Conservation (phyloP, 108 stramenopile genomes). For the Discostella stelligeroides region DNA sequence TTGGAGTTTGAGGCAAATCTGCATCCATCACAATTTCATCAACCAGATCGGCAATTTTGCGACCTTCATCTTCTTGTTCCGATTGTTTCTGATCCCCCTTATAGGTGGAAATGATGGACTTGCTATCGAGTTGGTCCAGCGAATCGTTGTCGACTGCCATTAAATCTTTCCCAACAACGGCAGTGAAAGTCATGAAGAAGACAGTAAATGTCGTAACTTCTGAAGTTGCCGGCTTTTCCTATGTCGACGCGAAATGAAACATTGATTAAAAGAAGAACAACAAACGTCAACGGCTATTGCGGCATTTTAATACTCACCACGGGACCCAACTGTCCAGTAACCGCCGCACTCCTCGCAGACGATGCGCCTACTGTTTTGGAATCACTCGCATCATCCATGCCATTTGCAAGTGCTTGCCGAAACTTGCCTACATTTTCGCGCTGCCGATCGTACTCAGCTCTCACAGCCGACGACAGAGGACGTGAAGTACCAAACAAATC, state of each 20-base stretch:
- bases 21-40: conserved; percentile 50
- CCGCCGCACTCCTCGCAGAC: conserved; percentile 22
- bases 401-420: conserved; percentile 45
- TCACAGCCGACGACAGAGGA: conserved; percentile 81
- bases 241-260: background rate
- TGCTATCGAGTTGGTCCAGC: conserved; percentile 51
- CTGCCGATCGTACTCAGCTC: conserved; percentile 86
- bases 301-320: conserved; percentile 20
- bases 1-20: conserved; percentile 36
- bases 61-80: conserved; percentile 20
- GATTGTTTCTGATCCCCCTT: conserved; percentile 1
- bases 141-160: conserved; percentile 67
- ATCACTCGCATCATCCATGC: conserved; percentile 12
- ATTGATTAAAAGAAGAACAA: background rate
- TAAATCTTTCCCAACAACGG: conserved; percentile 79
- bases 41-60: conserved; percentile 35
- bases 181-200: conserved; percentile 84
- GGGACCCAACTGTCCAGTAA: conserved; percentile 24
- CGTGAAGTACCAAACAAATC: conserved; percentile 76
- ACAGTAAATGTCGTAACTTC: conserved; percentile 84
- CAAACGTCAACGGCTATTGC: background rate
- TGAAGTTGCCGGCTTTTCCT: conserved; percentile 48
- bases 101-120: conserved; percentile 76
- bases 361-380: conserved; percentile 12
- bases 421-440: conserved; percentile 83